These are phyloP conservation scores for Globisporangium paddicum DNA, from an alignment of 352 stramenopile species.

Conservation along the genomic window DNA sequence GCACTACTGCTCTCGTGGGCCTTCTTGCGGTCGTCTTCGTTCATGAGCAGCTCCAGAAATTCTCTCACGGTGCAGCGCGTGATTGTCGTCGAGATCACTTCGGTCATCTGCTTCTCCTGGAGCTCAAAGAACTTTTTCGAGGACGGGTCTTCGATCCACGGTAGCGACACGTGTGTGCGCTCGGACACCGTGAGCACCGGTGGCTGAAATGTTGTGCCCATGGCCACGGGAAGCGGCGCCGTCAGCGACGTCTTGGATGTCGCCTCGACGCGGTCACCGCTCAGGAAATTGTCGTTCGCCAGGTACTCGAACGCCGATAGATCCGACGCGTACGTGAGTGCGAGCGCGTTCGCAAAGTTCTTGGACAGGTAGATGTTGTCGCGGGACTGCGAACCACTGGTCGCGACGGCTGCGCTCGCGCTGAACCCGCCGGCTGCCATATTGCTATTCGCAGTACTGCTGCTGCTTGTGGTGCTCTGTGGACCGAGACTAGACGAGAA, in stretches of 20 bases:
- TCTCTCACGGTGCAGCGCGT: conserved; percentile 30
- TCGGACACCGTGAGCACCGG: conserved; percentile 36
- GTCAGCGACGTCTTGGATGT: neutral
- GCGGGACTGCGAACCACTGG: neutral
- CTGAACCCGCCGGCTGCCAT: neutral
- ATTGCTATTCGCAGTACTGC: neutral
- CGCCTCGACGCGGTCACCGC: neutral
- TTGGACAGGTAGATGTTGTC: conserved; percentile 61
- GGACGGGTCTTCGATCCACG: conserved; percentile 42
- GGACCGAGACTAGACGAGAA: conserved; percentile 10
- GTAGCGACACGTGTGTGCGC: conserved; percentile 27
- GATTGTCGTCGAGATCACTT: conserved; percentile 46
- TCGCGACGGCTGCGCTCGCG: conserved; percentile 11
- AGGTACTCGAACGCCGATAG: conserved; percentile 41
- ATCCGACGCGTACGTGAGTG: conserved; percentile 65
- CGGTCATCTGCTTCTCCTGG: conserved; percentile 36
- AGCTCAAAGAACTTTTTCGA: conserved; percentile 42
- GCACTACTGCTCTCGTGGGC: conserved; percentile 5
- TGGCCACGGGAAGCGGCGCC: conserved; percentile 7
- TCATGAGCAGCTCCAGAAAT: conserved; percentile 41
- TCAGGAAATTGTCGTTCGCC: neutral
- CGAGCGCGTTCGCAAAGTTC: conserved; percentile 60
- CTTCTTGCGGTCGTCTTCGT: conserved; percentile 26
- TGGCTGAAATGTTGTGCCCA: conserved; percentile 31
- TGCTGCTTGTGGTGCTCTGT: conserved; percentile 8